Conservation (phyloP, 2,329 filamentous ascomycete species). For the Pyrenophora teres region DNA sequence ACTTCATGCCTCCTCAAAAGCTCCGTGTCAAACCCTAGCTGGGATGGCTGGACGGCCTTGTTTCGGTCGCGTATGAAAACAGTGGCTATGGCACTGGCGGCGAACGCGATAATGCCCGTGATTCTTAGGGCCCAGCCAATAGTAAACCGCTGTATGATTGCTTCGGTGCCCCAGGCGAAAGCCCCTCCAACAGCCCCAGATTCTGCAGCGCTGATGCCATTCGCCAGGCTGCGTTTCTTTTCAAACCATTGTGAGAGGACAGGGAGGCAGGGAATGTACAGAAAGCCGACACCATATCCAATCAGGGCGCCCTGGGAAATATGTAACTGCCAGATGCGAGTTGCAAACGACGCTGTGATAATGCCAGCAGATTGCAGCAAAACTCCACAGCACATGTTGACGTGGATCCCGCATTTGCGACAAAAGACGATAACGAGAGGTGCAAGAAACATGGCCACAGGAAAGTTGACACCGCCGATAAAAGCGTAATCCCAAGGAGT, state of each 20-base stretch:
- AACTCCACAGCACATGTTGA: conserved; percentile 40
- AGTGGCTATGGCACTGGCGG: conserved; percentile 37
- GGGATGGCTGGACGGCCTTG: conserved; percentile 38
- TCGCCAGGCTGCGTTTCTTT: conserved; percentile 47
- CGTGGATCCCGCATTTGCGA: conserved; percentile 31
- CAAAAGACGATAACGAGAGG: conserved; percentile 39
- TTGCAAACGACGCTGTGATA: conserved; percentile 47
- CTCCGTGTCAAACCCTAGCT: conserved; percentile 43
- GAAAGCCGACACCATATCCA: conserved; percentile 48
- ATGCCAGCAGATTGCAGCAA: conserved; percentile 44
- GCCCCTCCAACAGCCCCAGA: conserved; percentile 50
- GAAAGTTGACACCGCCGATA: conserved; percentile 49
- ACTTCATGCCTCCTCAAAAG: conserved; percentile 46
- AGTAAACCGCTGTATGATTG: conserved; percentile 45
- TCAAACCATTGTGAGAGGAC: conserved; percentile 53
- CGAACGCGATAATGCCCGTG: conserved; percentile 43
- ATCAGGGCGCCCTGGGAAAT: conserved; percentile 50
- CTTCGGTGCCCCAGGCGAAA: conserved; percentile 36
- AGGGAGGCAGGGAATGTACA: conserved; percentile 48
- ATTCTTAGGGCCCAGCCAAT: conserved; percentile 51
- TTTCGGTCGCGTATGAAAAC: conserved; percentile 43
- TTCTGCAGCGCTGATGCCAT: conserved; percentile 48
- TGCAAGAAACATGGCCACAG: conserved; percentile 42
- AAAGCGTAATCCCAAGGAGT: conserved; percentile 47
- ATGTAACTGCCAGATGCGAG: conserved; percentile 48